Evolutionary conservation across 306 rosid genomes (phyloP).

Genomic region (Begonia loranthoides): DNA sequence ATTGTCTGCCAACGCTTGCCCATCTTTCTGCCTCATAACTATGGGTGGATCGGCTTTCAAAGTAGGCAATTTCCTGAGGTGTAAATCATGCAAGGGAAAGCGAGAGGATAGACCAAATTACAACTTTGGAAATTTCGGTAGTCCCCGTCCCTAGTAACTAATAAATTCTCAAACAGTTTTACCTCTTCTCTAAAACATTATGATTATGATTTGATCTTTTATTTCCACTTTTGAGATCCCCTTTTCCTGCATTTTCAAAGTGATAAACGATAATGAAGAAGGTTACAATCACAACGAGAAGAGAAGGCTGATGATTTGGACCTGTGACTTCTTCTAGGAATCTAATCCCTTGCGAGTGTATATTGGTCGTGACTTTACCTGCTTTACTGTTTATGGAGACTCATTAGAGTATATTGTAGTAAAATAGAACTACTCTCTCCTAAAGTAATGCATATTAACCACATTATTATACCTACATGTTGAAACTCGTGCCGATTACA

Average conservation of each 20-base stretch:
- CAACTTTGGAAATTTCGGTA: too few species aligned
- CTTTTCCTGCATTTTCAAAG: slow-evolving; percentile 31
- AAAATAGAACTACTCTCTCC: neutral
- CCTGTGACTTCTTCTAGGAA: slow-evolving; percentile 78
- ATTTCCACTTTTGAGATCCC: slow-evolving; percentile 14
- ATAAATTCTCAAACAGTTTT: slow-evolving; percentile 10
- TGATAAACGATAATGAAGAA: slow-evolving; percentile 11
- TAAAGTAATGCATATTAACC: slow-evolving; percentile 3
- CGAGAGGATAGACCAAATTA: too few species aligned
- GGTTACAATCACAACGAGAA: slow-evolving; percentile 5
- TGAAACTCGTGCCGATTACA: too few species aligned
- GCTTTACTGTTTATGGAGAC: slow-evolving; percentile 41
- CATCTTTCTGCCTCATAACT: slow-evolving; percentile 22
- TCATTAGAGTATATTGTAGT: neutral
- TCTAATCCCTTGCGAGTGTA: slow-evolving; percentile 80
- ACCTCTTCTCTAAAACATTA: slow-evolving; percentile 44
- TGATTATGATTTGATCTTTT: slow-evolving; percentile 22
- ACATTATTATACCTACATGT: neutral
- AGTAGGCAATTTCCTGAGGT: slow-evolving; percentile 49
- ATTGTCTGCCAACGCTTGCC: slow-evolving; percentile 24
- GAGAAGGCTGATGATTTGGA: slow-evolving; percentile 11
- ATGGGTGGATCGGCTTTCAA: slow-evolving; percentile 22
- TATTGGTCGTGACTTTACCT: slow-evolving; percentile 72
- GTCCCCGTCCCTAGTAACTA: too few species aligned
- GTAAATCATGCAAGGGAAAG: too few species aligned